These are phyloP conservation scores for Thalassiosira livingstoniorum DNA, from an alignment of 352 stramenopile species.

Conservation along the genomic window DNA sequence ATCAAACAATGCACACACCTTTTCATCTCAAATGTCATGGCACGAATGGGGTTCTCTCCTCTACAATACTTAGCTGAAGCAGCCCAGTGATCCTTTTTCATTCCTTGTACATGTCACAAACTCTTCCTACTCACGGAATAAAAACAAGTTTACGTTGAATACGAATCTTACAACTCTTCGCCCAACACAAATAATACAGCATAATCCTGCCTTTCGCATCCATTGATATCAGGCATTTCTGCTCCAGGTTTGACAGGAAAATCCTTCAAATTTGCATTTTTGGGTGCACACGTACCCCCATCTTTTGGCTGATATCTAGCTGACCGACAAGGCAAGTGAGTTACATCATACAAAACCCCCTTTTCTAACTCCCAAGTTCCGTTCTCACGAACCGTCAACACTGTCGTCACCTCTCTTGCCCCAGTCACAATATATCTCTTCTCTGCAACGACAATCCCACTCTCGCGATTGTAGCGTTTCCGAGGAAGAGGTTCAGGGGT, in stretches of 20 bases:
- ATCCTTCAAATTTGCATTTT: constrained; percentile 66
- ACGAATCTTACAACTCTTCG: constrained; percentile 46
- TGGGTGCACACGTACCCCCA: constrained; percentile 52
- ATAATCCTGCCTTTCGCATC: constrained; percentile 83
- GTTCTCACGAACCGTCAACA: constrained; percentile 69
- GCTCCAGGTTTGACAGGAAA: constrained; percentile 83
- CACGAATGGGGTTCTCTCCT: too few species aligned
- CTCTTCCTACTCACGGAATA: too few species aligned
- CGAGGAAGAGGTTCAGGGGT: constrained; percentile 54
- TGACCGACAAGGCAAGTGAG: constrained; percentile 82
- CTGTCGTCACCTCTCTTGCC: constrained; percentile 71
- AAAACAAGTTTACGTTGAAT: too few species aligned
- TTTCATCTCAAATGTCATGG: too few species aligned
- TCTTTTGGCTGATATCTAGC: constrained; percentile 65
- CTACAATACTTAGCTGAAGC: too few species aligned
- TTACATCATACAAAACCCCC: constrained; percentile 83
- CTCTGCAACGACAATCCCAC: constrained; percentile 57
- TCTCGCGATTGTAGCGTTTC: constrained; percentile 40
- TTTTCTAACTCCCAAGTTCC: constrained; percentile 79
- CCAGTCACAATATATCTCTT: constrained; percentile 84
- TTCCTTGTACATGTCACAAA: too few species aligned
- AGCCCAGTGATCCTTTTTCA: too few species aligned
- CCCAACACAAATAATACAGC: constrained; percentile 85
- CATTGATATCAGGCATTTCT: constrained; percentile 76
- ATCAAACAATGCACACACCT: too few species aligned